Conservation (phyloP, 2,329 filamentous ascomycete genomes). For the Aspergillus arachidicola region DNA sequence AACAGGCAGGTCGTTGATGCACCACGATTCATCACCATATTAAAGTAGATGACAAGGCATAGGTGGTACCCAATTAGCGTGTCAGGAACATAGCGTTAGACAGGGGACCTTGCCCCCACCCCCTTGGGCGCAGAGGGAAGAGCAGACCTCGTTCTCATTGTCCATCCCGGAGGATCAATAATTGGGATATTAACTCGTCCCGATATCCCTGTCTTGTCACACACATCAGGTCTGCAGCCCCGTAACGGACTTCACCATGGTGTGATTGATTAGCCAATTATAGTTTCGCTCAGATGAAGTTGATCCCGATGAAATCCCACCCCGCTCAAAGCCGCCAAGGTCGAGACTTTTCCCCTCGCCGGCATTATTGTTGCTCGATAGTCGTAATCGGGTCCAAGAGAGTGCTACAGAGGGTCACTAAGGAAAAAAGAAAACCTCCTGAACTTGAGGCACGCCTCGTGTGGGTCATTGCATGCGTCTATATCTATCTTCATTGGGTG, state of each 20-base stretch:
- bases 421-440: background rate
- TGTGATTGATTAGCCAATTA: background rate
- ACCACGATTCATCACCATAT: background rate
- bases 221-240: background rate
- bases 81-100: background rate
- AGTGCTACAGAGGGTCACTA: background rate
- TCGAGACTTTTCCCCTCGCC: too few species aligned
- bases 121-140: background rate
- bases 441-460: background rate
- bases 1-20: background rate
- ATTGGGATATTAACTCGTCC: slow-evolving; percentile 3
- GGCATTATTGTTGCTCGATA: background rate
- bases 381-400: background rate
- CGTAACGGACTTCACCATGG: background rate
- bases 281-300: background rate
- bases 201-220: slow-evolving; percentile 8
- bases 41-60: slow-evolving; percentile 1
- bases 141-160: background rate
- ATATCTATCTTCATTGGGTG: background rate
- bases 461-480: slow-evolving; percentile 6
- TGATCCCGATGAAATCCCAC: background rate
- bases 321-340: background rate
- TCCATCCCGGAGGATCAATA: background rate
- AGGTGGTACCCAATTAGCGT: background rate
- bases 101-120: background rate